Evolutionary conservation across 495 filamentous ascomycete species (phyloP).

Genomic region (Aspergillus cavernicola): DNA sequence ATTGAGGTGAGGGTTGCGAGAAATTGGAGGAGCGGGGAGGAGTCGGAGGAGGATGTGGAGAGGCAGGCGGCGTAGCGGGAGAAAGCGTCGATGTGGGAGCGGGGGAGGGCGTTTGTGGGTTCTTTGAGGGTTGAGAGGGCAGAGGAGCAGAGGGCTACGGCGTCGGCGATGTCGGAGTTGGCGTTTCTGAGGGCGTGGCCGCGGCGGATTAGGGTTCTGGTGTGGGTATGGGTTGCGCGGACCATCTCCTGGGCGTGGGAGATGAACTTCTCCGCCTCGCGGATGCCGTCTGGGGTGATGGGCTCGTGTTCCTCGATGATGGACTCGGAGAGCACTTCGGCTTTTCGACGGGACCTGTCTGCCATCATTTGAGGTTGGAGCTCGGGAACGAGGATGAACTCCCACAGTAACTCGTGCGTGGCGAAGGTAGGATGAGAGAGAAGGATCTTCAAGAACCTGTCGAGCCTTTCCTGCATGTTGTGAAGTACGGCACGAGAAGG

Average conservation of each 20-base stretch:
- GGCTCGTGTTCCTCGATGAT: constrained; percentile 85
- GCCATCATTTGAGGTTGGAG: constrained; percentile 86
- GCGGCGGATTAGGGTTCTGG: constrained; percentile 68
- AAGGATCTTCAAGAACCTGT: constrained; percentile 81
- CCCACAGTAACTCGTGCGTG: constrained; percentile 97
- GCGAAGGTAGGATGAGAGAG: constrained; percentile 89
- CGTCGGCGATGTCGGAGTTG: constrained; percentile 62
- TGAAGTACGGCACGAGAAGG: constrained; percentile 83
- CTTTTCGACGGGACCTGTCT: constrained; percentile 81
- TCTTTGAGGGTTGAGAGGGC: constrained; percentile 46
- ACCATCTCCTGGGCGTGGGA: constrained; percentile 85
- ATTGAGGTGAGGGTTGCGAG: constrained; percentile 71
- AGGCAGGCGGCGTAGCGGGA: constrained; percentile 65
- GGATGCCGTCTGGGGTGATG: constrained; percentile 63
- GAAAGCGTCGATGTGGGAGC: constrained; percentile 65
- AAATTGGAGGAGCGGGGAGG: constrained; percentile 64
- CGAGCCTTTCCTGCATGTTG: constrained; percentile 82
- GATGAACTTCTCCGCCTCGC: constrained; percentile 92
- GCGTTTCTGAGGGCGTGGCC: constrained; percentile 35
- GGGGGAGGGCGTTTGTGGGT: constrained; percentile 54
- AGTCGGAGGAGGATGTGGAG: constrained; percentile 64
- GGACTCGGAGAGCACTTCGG: constrained; percentile 73
- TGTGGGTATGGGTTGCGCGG: constrained; percentile 74
- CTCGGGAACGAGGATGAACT: constrained; percentile 97
- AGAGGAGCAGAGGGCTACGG: constrained; percentile 55